Percentiles rank a stretch among this genome's conserved stretches.
These are phyloP conservation scores for Dendrobium chrysotoxum DNA, from an alignment of 106 monocot species.

Conservation along the genomic window DNA sequence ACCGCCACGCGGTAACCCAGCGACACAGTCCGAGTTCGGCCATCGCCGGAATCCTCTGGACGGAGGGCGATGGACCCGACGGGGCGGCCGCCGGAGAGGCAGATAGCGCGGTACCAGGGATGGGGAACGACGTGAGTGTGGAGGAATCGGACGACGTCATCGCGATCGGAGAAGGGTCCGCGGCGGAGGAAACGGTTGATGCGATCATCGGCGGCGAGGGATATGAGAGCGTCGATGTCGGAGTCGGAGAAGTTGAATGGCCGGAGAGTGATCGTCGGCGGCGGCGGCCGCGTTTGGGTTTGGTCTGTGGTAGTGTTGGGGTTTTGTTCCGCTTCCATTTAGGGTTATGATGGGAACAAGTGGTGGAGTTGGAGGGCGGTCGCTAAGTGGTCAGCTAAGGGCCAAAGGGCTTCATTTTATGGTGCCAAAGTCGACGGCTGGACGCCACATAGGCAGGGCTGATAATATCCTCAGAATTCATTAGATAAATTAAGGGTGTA, in stretches of 20 bases:
- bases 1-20: slow-evolving; percentile 2
- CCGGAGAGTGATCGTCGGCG: neutral
- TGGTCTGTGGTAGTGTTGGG: neutral
- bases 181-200: slow-evolving; percentile 9
- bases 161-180: neutral
- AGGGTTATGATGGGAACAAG: neutral
- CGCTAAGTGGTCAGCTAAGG: no score
- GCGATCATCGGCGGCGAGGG: neutral
- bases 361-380: neutral
- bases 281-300: neutral
- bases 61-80: slow-evolving; percentile 8
- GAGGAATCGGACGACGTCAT: slow-evolving; percentile 4
- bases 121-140: neutral
- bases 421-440: no score
- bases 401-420: no score
- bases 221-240: slow-evolving; percentile 5
- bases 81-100: neutral
- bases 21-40: neutral
- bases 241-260: slow-evolving; percentile 4
- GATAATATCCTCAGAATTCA: no score
- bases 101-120: neutral
- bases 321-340: neutral
- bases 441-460: no score
- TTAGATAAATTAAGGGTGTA: no score
- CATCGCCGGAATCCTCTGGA: neutral